These are phyloP conservation scores for Picea sitchensis DNA, from an alignment of 75 land plant species.

Conservation along the genomic window DNA sequence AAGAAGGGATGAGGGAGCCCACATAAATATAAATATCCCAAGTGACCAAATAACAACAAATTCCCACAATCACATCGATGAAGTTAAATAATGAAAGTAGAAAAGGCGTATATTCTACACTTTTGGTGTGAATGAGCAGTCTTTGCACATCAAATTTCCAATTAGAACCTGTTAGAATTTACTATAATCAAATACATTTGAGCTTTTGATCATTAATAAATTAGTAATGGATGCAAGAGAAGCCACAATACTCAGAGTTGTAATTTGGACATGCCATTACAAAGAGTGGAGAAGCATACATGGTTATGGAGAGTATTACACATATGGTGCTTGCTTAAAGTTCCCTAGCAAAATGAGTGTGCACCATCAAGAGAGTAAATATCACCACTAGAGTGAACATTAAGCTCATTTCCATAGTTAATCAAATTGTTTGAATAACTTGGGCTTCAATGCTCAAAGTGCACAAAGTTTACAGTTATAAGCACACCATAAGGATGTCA, in stretches of 20 bases:
- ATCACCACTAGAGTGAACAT: not conserved
- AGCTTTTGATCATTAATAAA: too few species aligned
- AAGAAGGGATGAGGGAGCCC: not conserved
- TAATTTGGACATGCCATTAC: constrained; percentile 12
- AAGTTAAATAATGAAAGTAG: constrained; percentile 23
- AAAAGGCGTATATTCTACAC: constrained; percentile 31
- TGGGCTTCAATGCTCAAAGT: too few species aligned
- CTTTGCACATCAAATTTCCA: not conserved
- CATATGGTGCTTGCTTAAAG: constrained; percentile 11
- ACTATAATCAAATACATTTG: too few species aligned
- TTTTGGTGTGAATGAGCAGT: constrained; percentile 18
- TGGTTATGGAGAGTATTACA: constrained; percentile 11
- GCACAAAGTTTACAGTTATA: too few species aligned
- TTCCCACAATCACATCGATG: constrained; percentile 25
- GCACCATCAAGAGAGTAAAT: not conserved
- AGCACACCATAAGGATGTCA: too few species aligned
- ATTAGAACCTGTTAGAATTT: too few species aligned
- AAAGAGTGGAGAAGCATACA: constrained; percentile 20
- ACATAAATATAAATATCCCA: constrained; percentile 23
- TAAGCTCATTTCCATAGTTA: not conserved
- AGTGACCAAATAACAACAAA: constrained; percentile 20
- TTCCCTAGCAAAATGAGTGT: constrained; percentile 2
- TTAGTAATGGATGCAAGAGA: too few species aligned
- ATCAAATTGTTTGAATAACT: not conserved
- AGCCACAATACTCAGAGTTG: too few species aligned